A percentile compares a stretch with the other conserved stretches of the same genome.
Conservation (phyloP, 202 grass and related monocot species). For the Setaria viridis region DNA sequence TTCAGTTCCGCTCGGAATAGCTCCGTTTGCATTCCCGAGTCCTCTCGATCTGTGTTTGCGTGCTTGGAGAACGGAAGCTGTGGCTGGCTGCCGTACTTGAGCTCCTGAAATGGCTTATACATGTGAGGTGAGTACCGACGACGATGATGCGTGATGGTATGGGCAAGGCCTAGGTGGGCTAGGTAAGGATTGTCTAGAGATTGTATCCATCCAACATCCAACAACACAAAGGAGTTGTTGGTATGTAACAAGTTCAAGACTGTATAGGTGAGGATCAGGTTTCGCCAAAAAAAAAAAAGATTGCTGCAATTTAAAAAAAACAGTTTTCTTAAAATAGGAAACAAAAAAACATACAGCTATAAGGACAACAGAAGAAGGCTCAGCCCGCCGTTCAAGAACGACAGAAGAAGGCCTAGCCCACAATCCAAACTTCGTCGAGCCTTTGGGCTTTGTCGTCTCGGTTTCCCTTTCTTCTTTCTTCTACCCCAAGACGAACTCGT, state of each 20-base stretch:
- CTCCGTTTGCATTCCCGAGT: background rate
- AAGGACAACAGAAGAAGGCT: background rate
- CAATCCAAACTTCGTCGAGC: background rate
- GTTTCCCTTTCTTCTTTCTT: conserved; percentile 11
- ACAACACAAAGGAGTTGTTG: no score
- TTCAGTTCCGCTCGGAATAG: background rate
- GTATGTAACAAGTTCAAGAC: no score
- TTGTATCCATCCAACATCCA: no score
- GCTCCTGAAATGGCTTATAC: no score
- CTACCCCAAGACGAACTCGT: conserved; percentile 29
- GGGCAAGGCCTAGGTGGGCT: no score
- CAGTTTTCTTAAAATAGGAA: background rate
- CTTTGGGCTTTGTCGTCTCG: background rate
- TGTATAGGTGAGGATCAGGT: no score
- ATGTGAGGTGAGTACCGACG: no score
- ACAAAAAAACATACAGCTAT: background rate
- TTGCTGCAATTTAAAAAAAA: background rate
- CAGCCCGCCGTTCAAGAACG: background rate
- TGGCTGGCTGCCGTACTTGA: no score
- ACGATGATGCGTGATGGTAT: no score
- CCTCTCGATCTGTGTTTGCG: no score
- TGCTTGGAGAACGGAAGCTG: no score
- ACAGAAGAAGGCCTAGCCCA: background rate
- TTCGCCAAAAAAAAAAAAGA: background rate
- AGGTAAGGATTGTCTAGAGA: no score